Evolutionary conservation across 1,139 yeast genomes (phyloP), one percentile per base, ranked within the genome.

Genomic region (Taphrina communis): DNA sequence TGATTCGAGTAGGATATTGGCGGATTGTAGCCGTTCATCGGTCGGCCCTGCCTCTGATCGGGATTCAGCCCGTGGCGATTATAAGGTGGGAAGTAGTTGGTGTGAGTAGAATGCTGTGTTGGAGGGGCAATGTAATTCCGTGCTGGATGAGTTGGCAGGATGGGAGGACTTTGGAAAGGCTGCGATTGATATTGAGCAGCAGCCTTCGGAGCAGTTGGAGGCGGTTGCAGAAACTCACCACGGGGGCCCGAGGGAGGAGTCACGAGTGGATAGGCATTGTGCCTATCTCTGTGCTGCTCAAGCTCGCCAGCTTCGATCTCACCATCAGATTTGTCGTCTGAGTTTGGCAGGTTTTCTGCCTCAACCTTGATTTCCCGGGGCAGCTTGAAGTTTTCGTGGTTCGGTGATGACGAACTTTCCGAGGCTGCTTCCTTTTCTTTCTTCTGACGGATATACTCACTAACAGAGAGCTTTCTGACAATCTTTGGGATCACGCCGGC

Each of bases 391-490:
- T 41, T 35, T n/a, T 44, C 53, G 12, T 21, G 38, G 9, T 8
- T 19, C 14, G 62, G 62, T 21, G 53, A 44, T 11, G 62, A 31
- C n/a, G 62, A 58, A 12, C 21, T 25, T 7, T 58, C 62, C 6
- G 53, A 36, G n/a, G 60, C 48, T 2, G 67, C 58, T 9, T 48
- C 48, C 36, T 48, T 21, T 36, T 63, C 67, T 31, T 63, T 63
- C 44, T 55, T 56, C 19, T 63, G 67, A n/a, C 59, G 59, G n/a
- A 63, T 31, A 17, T 63, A 63, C 19, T 63, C 67, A 31, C 61
- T 55, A 21, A 63, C 67, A 14, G 61, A 53, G 21, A 63, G 52
- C 52, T 63, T 63, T 6, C 67, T 12, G 19, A 63, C 61, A 14
- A 63, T 55, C 50, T 63, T 63, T 17, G 67, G 67, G 4, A 52